Evolutionary conservation across 73 alveolate genomes (phyloP).

Genomic region (Stentor coeruleus): DNA sequence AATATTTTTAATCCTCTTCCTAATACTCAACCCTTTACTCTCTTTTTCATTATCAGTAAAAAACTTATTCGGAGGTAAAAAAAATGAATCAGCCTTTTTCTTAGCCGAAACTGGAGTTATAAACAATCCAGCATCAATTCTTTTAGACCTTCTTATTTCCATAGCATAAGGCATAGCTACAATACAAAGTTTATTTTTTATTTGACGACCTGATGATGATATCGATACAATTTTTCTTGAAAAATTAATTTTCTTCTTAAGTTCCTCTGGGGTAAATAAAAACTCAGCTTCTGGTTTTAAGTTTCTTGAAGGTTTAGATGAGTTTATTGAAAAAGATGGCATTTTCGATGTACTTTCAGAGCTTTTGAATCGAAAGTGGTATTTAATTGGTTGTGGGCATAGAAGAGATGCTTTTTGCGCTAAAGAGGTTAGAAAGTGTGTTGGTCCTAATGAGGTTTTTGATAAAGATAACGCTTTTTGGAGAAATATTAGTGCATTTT

Average conservation of each 20-base stretch:
- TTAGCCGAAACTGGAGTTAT: neutral
- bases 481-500: neutral
- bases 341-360: neutral
- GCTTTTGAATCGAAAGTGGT: neutral
- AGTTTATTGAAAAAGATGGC: neutral
- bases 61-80: no score
- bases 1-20: neutral
- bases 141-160: neutral
- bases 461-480: neutral
- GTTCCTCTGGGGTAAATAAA: neutral
- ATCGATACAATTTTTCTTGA: neutral
- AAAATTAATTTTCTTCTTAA: no score
- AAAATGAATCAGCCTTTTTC: no score
- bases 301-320: neutral
- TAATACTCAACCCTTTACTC: neutral
- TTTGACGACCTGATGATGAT: neutral
- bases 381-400: neutral
- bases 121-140: neutral
- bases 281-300: neutral
- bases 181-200: neutral
- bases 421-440: neutral
- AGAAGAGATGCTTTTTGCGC: neutral
- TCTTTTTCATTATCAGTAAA: no score
- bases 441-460: neutral
- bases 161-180: neutral